Conservation (phyloP, 148 eudicot genomes). For the Camellia lanceoleosa region DNA sequence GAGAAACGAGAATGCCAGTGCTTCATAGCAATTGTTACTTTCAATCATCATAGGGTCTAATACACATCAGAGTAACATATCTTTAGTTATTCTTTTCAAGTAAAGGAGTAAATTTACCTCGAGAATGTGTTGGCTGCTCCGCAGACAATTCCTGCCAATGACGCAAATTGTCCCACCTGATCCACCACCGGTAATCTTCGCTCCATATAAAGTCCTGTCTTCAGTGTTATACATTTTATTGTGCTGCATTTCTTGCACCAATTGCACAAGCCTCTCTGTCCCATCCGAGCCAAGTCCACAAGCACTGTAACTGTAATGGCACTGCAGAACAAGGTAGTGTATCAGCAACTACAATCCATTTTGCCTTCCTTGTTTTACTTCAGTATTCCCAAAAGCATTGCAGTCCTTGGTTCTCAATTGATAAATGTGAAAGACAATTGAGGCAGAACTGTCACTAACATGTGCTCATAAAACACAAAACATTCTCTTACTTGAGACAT, state of each 20-base stretch:
- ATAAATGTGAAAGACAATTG: background rate
- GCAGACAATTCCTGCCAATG: conserved; percentile 69
- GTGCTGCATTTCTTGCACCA: conserved; percentile 92
- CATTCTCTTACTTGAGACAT: background rate
- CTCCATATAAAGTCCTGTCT: conserved; percentile 74
- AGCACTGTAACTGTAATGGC: conserved; percentile 95
- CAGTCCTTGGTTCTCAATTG: background rate
- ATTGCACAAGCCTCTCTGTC: conserved; percentile 81
- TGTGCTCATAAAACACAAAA: background rate
- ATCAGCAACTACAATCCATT: conserved; percentile 2
- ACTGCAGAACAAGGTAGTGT: conserved; percentile 48
- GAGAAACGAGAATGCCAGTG: background rate
- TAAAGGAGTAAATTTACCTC: conserved; percentile 48
- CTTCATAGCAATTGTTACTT: background rate
- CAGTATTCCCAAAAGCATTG: background rate
- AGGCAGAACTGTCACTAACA: background rate
- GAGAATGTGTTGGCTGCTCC: conserved; percentile 72
- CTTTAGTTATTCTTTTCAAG: too few relatives aligned
- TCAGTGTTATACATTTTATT: conserved; percentile 39
- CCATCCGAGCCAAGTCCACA: conserved; percentile 99
- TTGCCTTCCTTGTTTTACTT: background rate
- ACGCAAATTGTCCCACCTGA: conserved; percentile 97
- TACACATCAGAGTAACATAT: background rate
- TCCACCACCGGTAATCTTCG: conserved; percentile 97
- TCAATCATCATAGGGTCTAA: too few relatives aligned